Percentiles rank a stretch among this genome's conserved stretches.
phyloP scores from a whole-genome alignment of 2,329 filamentous ascomycete genomes.

The Neofusicoccum umdonicola region DNA sequence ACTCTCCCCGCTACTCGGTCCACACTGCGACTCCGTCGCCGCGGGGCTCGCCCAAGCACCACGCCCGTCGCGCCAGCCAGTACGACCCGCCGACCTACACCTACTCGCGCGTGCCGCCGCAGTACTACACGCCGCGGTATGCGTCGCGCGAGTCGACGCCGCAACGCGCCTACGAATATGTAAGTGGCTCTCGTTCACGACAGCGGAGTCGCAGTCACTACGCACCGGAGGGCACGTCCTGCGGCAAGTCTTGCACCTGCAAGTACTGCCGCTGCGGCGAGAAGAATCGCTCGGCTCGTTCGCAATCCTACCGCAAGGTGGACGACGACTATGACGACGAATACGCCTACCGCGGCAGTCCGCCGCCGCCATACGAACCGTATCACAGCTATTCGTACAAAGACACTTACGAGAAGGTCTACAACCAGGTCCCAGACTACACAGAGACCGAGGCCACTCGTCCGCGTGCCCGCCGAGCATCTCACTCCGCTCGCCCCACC shows the following conservation, averaged over 20 bases:
- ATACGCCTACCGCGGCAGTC: slow-evolving; percentile 42
- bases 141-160: slow-evolving; percentile 41
- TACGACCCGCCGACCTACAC: slow-evolving; percentile 46
- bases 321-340: slow-evolving; percentile 52
- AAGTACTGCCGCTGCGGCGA: slow-evolving; percentile 39
- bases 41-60: slow-evolving; percentile 45
- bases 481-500: slow-evolving; percentile 48
- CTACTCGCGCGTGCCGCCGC: slow-evolving; percentile 37
- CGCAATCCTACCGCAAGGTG: slow-evolving; percentile 56
- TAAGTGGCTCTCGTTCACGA: slow-evolving; percentile 59
- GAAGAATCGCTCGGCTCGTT: slow-evolving; percentile 52
- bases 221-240: slow-evolving; percentile 37
- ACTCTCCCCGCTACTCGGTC: slow-evolving; percentile 52
- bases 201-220: slow-evolving; percentile 38
- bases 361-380: slow-evolving; percentile 49
- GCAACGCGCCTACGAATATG: slow-evolving; percentile 59
- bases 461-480: slow-evolving; percentile 54
- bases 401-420: slow-evolving; percentile 54
- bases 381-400: slow-evolving; percentile 51
- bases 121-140: slow-evolving; percentile 41
- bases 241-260: slow-evolving; percentile 30
- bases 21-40: slow-evolving; percentile 48
- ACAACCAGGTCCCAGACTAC: slow-evolving; percentile 50
- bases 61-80: slow-evolving; percentile 55
- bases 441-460: slow-evolving; percentile 42